Evolutionary conservation across 2,329 filamentous ascomycete genomes (phyloP), one percentile per base, ranked within the genome.

Genomic region (Neoscytalidium dimidiatum): DNA sequence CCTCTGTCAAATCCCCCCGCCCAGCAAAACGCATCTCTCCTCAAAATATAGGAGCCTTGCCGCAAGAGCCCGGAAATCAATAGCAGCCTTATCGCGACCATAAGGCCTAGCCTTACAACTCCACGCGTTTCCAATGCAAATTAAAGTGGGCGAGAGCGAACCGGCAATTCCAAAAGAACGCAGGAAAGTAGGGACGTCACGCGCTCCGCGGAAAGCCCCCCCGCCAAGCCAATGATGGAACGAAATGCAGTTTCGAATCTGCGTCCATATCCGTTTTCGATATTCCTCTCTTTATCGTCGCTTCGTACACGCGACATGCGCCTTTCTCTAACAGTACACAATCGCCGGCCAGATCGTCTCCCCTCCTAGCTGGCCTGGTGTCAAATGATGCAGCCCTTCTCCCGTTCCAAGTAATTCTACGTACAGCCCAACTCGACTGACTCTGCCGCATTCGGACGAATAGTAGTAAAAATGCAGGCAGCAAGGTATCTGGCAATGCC

Each of bases 401-500:
- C 13, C 38, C n/a, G 14, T 41, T 17, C 13, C 38, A 17, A 41
- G 4, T 13, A 13, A 13, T 17, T 17, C 13, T 17, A 11, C 38
- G n/a, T 4, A 11, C 14, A 17, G 29, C 28, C 48, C 14, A 31
- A 31, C 3, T 29, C 29, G 26, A 29, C 48, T 19, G 21, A n/a
- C 13, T 17, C 51, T 38, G 19, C 19, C 5, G 21, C 19, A 33
- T 29, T 6, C 5, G 33, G 28, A 9, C 4, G 21, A 21, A 38
- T 31, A 8, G 17, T 8, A 33, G 23, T 38, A 14, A n/a, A 46
- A 60, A 31, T 21, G 41, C 38, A 62, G 44, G 60, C 35, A 28
- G 44, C 60, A 62, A 62, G 48, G 60, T 62, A 62, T 49, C 60
- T 51, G 29, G 29, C 44, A 38, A 62, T 62, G 31, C 31, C 31